Percentiles rank a stretch among this genome's conserved stretches.
Conservation (phyloP, 257 asterid species). For the Solanum bulbocastanum region DNA sequence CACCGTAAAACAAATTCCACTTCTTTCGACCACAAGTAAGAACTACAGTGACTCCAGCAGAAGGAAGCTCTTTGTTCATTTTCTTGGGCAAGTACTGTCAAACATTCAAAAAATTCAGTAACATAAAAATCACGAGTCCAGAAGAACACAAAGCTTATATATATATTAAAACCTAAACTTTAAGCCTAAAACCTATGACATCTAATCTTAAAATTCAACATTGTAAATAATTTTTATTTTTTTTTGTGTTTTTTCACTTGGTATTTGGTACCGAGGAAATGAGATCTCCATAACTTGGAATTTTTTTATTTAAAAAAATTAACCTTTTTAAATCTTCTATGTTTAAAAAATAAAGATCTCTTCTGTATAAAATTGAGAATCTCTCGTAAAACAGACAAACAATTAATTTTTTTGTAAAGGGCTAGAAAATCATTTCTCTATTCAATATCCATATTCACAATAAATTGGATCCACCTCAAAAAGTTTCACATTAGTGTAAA, state of each 20-base stretch:
- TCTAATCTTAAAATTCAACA: background rate
- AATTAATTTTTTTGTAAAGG: no score
- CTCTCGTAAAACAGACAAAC: no score
- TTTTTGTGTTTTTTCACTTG: background rate
- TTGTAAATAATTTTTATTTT: no score
- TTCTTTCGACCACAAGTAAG: constrained; percentile 16
- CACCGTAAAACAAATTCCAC: constrained; percentile 17
- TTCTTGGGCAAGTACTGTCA: constrained; percentile 5
- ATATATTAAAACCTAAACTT: background rate
- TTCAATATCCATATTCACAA: background rate
- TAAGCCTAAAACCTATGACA: background rate
- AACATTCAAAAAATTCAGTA: background rate
- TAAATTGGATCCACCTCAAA: background rate
- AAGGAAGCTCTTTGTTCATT: constrained; percentile 6
- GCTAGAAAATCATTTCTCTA: background rate
- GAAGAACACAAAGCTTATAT: background rate
- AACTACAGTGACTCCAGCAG: constrained; percentile 2
- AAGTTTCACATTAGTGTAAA: background rate
- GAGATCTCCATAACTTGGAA: background rate
- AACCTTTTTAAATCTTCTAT: background rate
- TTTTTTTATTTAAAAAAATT: no score
- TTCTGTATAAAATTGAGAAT: no score
- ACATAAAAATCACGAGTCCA: background rate
- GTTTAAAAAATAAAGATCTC: no score
- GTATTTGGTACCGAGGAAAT: background rate